Evolutionary conservation across 1,284 basidiomycete genomes (phyloP).

Genomic region (Hymenochaete sp.): DNA sequence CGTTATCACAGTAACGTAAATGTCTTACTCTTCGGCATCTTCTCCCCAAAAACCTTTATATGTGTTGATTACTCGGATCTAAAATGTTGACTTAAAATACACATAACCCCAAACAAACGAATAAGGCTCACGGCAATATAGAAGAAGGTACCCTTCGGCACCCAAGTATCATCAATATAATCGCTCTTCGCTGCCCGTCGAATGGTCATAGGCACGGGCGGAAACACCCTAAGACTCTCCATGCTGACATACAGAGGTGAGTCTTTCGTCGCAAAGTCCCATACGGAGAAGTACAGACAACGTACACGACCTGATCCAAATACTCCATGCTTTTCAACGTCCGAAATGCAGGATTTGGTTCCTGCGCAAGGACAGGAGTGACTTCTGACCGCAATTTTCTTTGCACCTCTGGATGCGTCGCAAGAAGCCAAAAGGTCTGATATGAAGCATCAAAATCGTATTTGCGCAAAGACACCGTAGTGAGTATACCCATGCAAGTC

Average conservation of each 20-base stretch:
- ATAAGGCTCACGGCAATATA: constrained; percentile 39
- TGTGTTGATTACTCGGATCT: constrained; percentile 35
- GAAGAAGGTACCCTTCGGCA: constrained; percentile 39
- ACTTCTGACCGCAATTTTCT: constrained; percentile 37
- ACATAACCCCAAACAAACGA: too few relatives aligned
- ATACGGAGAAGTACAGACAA: constrained; percentile 1
- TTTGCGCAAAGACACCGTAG: neutral
- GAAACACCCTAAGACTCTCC: constrained; percentile 35
- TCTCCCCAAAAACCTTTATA: constrained; percentile 18
- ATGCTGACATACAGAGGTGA: constrained; percentile 20
- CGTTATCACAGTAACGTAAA: neutral
- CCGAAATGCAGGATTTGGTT: constrained; percentile 35
- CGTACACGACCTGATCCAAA: constrained; percentile 42
- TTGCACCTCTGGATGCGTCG: constrained; percentile 31
- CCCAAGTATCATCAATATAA: constrained; percentile 36
- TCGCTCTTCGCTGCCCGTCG: constrained; percentile 35
- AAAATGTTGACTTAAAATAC: constrained; percentile 24
- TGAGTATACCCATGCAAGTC: constrained; percentile 36
- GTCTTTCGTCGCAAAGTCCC: neutral
- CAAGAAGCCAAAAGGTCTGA: constrained; percentile 34
- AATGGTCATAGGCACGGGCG: constrained; percentile 40
- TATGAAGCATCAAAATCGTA: neutral
- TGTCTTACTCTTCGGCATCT: constrained; percentile 16
- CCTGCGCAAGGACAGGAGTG: constrained; percentile 28
- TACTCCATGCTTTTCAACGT: constrained; percentile 37